These are phyloP conservation scores for Termitomyces sp. DNA, from an alignment of 768 basidiomycete species.

Conservation along the genomic window DNA sequence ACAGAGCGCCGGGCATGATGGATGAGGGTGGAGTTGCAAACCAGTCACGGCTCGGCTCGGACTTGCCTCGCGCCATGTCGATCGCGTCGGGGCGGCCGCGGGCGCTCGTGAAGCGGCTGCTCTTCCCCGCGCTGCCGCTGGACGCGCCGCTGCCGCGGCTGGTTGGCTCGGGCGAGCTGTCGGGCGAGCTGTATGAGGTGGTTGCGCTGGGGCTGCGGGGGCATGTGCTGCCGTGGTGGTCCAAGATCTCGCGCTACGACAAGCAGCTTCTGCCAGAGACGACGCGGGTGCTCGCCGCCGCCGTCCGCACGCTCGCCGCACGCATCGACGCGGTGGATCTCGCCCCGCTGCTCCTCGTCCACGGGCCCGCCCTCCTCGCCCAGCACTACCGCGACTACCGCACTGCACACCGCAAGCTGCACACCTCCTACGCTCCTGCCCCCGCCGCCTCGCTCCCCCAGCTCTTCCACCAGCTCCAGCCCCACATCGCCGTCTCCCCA, in stretches of 20 bases:
- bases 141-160: slow-evolving; percentile 37
- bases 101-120: slow-evolving; percentile 47
- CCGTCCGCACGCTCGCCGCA: slow-evolving; percentile 55
- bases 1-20: slow-evolving; percentile 18
- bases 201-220: slow-evolving; percentile 76
- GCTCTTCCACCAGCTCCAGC: slow-evolving; percentile 78
- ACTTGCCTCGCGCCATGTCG: slow-evolving; percentile 10
- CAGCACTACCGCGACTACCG: slow-evolving; percentile 81
- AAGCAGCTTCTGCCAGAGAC: slow-evolving; percentile 76
- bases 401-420: slow-evolving; percentile 52
- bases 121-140: slow-evolving; percentile 48
- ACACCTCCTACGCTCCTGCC: slow-evolving; percentile 66
- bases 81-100: slow-evolving; percentile 23
- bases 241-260: slow-evolving; percentile 77
- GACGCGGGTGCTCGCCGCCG: slow-evolving; percentile 46
- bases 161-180: slow-evolving; percentile 45
- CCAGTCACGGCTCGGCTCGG: background rate
- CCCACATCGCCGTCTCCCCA: slow-evolving; percentile 72
- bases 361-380: slow-evolving; percentile 59
- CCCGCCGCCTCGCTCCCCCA: slow-evolving; percentile 55
- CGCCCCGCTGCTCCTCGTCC: slow-evolving; percentile 50
- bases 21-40: background rate
- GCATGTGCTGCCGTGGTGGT: slow-evolving; percentile 82
- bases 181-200: slow-evolving; percentile 70
- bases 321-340: slow-evolving; percentile 53